These are phyloP conservation scores for Chiua sp. DNA, from an alignment of 1,284 basidiomycete genomes.

Conservation along the genomic window DNA sequence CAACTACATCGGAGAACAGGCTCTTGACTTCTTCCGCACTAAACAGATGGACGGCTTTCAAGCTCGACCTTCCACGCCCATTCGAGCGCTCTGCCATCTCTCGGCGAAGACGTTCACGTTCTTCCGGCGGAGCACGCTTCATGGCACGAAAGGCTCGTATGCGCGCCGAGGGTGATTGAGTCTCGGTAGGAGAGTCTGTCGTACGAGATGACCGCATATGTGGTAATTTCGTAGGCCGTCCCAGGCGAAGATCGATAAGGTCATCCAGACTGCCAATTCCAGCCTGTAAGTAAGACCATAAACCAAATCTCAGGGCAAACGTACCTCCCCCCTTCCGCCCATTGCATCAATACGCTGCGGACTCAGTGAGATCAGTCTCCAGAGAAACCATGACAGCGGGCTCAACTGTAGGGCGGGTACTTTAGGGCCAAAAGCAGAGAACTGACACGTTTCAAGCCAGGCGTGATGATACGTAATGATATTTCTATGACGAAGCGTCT, in stretches of 20 bases:
- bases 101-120: conserved; percentile 61
- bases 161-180: conserved; percentile 67
- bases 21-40: conserved; percentile 82
- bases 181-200: conserved; percentile 34
- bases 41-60: conserved; percentile 79
- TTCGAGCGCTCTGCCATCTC: conserved; percentile 46
- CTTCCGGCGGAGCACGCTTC: conserved; percentile 65
- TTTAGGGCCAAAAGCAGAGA: conserved; percentile 84
- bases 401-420: conserved; percentile 82
- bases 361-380: conserved; percentile 9
- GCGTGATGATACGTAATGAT: conserved; percentile 96
- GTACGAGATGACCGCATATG: conserved; percentile 47
- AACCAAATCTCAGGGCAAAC: background rate
- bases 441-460: conserved; percentile 88
- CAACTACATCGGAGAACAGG: conserved; percentile 79
- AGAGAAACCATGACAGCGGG: background rate
- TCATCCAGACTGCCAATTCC: conserved; percentile 69
- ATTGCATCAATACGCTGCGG: conserved; percentile 87
- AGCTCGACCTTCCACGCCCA: conserved; percentile 37
- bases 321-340: conserved; percentile 84
- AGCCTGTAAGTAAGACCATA: conserved; percentile 3
- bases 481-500: conserved; percentile 89
- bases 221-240: conserved; percentile 51
- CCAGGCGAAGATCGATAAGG: conserved; percentile 79
- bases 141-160: conserved; percentile 78